phyloP scores from a whole-genome alignment of 257 asterid genomes.

The Fraxinus quadrangulata region DNA sequence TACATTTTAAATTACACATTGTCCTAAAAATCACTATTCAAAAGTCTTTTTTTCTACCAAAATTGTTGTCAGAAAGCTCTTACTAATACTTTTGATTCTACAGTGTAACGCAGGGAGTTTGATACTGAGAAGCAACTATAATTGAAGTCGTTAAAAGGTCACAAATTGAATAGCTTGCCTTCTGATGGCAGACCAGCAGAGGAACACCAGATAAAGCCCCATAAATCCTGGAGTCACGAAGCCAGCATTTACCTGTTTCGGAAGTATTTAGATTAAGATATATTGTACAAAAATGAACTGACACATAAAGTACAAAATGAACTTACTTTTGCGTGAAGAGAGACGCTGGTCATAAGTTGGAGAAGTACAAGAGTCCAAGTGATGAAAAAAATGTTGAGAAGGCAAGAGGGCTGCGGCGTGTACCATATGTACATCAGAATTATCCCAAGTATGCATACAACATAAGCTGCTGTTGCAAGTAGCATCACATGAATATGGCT shows the following conservation, averaged over 20 bases:
- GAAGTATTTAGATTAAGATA: neutral
- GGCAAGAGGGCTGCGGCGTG: constrained; percentile 52
- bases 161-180: constrained; percentile 28
- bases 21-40: no score
- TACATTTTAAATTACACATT: no score
- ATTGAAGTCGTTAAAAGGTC: neutral
- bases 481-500: constrained; percentile 56
- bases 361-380: constrained; percentile 59
- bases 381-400: constrained; percentile 54
- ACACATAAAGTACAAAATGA: neutral
- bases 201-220: constrained; percentile 57
- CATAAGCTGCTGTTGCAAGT: constrained; percentile 44
- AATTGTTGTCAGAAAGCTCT: no score
- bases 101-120: neutral
- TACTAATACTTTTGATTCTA: no score
- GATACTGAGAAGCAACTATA: neutral
- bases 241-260: constrained; percentile 47
- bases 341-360: constrained; percentile 55
- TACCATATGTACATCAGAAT: constrained; percentile 61
- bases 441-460: constrained; percentile 51
- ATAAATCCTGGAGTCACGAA: constrained; percentile 53
- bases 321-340: constrained; percentile 52
- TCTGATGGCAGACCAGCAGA: constrained; percentile 64
- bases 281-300: neutral
- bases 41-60: no score